Percentiles rank a stretch among this genome's conserved stretches.
Evolutionary conservation across 345 rosid species (phyloP).

Genomic region (Mallotus nudiflorus): DNA sequence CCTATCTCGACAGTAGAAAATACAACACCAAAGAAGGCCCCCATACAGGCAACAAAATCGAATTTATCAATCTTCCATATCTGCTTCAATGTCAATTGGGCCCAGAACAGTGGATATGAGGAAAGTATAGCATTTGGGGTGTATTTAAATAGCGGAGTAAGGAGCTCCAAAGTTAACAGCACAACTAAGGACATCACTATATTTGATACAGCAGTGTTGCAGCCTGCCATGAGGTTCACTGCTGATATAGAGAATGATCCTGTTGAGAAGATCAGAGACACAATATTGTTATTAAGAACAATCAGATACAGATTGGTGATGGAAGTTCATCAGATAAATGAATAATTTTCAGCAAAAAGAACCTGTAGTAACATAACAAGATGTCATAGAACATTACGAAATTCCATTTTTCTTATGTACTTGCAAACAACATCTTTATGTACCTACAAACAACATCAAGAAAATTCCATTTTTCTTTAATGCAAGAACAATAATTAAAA

Average conservation of each 20-base stretch:
- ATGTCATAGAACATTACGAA: conserved; percentile 96
- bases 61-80: conserved; percentile 87
- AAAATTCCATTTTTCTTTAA: not conserved
- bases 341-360: too few species aligned
- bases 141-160: conserved; percentile 88
- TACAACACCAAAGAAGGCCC: conserved; percentile 91
- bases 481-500: not conserved
- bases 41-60: conserved; percentile 88
- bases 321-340: too few species aligned
- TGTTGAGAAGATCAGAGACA: conserved; percentile 18
- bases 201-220: conserved; percentile 86
- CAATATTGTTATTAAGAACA: too few species aligned
- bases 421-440: conserved; percentile 74
- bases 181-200: conserved; percentile 87
- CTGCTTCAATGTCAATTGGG: conserved; percentile 71
- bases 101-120: conserved; percentile 71
- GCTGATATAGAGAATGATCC: conserved; percentile 98
- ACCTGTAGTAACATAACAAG: conserved; percentile 92
- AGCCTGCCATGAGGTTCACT: conserved; percentile 90
- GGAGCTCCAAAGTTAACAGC: conserved; percentile 66
- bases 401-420: too few species aligned
- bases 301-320: too few species aligned
- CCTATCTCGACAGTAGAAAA: conserved; percentile 82
- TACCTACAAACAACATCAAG: conserved; percentile 51
- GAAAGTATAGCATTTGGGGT: conserved; percentile 94